phyloP scores from a whole-genome alignment of 2,329 filamentous ascomycete species.

The Nannizziopsis barbatae region DNA sequence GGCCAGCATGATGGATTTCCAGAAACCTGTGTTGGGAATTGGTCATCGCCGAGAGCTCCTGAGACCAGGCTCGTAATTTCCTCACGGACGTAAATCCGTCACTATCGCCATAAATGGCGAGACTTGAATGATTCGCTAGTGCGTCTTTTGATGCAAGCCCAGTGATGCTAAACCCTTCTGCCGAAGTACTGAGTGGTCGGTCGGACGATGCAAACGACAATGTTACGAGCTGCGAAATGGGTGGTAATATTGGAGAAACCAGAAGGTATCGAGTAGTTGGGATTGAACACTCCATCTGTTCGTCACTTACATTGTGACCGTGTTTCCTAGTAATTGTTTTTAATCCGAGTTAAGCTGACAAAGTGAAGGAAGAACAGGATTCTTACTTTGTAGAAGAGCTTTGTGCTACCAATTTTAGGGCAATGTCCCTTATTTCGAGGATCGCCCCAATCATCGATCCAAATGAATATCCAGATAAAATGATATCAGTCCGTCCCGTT shows the following conservation, averaged over 20 bases:
- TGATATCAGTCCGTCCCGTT: conserved; percentile 25
- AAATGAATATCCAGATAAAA: conserved; percentile 81
- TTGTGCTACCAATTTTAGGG: neutral
- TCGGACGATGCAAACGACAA: conserved; percentile 41
- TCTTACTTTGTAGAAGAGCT: neutral
- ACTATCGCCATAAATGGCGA: conserved; percentile 62
- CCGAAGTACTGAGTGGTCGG: conserved; percentile 17
- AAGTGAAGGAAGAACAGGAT: no score
- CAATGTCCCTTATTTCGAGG: neutral
- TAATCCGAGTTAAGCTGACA: no score
- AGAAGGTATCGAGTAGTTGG: conserved; percentile 42
- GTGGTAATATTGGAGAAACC: conserved; percentile 52
- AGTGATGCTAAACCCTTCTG: conserved; percentile 22
- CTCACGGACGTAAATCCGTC: conserved; percentile 61
- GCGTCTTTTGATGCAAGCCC: conserved; percentile 45
- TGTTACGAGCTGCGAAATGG: conserved; percentile 51
- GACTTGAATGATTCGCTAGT: conserved; percentile 43
- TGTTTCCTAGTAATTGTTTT: no score
- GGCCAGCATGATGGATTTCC: conserved; percentile 46
- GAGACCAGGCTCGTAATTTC: conserved; percentile 57
- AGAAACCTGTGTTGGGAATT: conserved; percentile 39
- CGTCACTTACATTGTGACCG: neutral
- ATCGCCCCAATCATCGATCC: conserved; percentile 58
- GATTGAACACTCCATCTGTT: conserved; percentile 10
- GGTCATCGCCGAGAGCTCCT: conserved; percentile 37